Percentiles rank a stretch among this genome's conserved stretches.
Evolutionary conservation across 768 basidiomycete genomes (phyloP).

Genomic region (Paxillus involutus): DNA sequence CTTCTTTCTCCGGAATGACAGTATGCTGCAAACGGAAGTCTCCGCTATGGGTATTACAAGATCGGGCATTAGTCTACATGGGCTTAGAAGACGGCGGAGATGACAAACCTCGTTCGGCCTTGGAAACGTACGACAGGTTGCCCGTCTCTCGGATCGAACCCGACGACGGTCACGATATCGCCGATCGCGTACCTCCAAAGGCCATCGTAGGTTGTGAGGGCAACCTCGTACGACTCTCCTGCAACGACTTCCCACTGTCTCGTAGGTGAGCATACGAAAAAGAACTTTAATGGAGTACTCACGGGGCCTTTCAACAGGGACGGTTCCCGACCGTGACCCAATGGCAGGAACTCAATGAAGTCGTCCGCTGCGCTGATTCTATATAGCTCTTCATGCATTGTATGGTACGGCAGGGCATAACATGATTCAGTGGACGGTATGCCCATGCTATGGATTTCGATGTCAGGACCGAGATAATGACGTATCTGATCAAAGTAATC

Average conservation of each 20-base stretch:
- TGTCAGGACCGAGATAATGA: constrained; percentile 3
- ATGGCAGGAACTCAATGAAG: not conserved
- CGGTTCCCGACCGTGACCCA: not conserved
- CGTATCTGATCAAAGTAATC: not conserved
- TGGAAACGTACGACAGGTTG: constrained; percentile 4
- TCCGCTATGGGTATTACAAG: not conserved
- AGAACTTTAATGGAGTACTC: not conserved
- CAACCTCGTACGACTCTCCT: constrained; percentile 3
- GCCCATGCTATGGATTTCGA: not conserved
- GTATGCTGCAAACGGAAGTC: not conserved
- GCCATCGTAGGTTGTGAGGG: constrained; percentile 1
- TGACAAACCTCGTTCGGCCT: not conserved
- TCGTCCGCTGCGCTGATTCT: not conserved
- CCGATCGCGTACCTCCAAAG: not conserved
- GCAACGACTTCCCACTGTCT: constrained; percentile 3
- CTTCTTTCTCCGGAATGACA: not conserved
- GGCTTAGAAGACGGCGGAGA: not conserved
- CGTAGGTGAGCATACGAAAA: not conserved
- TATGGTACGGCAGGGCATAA: not conserved
- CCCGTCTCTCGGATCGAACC: constrained; percentile 8
- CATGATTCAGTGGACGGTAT: not conserved
- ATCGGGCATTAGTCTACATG: not conserved
- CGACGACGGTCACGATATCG: constrained; percentile 3
- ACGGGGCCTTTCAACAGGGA: not conserved
- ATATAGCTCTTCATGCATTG: not conserved